A percentile compares a stretch with the other conserved stretches of the same genome.
Conservation (phyloP, 345 rosid genomes). For the Mercurialis annua region DNA sequence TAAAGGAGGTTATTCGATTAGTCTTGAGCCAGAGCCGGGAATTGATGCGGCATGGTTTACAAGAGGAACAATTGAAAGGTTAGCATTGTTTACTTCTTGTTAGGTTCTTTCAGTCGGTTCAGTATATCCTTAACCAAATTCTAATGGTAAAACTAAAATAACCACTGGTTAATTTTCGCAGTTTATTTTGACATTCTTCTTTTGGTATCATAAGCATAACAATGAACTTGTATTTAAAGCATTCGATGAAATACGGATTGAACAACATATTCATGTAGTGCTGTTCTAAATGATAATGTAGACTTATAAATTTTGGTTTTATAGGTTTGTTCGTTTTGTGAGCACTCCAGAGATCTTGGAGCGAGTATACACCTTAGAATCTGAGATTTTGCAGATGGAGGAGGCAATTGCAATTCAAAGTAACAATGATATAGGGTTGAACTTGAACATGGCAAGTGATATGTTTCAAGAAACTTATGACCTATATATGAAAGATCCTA, state of each 20-base stretch:
- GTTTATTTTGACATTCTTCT: not conserved
- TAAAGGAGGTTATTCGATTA: constrained; percentile 90
- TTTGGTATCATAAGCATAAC: not conserved
- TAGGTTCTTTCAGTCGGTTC: not conserved
- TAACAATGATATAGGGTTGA: constrained; percentile 51
- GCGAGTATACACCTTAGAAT: constrained; percentile 70
- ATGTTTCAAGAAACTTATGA: constrained; percentile 12
- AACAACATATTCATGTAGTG: not conserved
- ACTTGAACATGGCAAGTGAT: constrained; percentile 49
- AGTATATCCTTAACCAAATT: not conserved
- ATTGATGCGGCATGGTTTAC: constrained; percentile 76
- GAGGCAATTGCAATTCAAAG: constrained; percentile 83
- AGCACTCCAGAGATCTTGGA: constrained; percentile 90
- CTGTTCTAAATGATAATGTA: not conserved
- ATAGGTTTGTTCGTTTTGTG: constrained; percentile 98
- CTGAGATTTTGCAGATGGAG: constrained; percentile 88
- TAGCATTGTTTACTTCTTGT: constrained; percentile 2
- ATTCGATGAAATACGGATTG: not conserved
- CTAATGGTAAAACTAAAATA: not conserved
- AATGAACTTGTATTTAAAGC: not conserved
- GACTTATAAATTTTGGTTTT: constrained; percentile 21
- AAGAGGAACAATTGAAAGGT: constrained; percentile 81
- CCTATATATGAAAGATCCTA: constrained; percentile 3
- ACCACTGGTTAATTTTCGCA: not conserved
- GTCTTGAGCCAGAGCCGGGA: constrained; percentile 59